These are phyloP conservation scores for Chaetoscypha palmicola DNA, from an alignment of 2,329 filamentous ascomycete genomes.

Conservation along the genomic window DNA sequence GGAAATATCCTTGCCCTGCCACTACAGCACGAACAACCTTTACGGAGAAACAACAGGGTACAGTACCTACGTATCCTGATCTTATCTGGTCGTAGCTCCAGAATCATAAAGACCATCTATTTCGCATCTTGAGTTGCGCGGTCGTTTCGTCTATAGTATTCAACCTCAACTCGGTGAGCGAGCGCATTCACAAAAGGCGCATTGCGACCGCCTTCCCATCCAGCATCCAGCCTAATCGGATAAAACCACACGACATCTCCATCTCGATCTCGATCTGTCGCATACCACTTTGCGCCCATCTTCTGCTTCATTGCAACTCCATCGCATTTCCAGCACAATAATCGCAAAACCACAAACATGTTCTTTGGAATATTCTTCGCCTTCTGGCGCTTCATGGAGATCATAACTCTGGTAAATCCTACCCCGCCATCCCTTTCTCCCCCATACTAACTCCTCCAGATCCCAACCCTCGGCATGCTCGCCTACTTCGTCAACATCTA, in stretches of 20 bases:
- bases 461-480: slow-evolving; percentile 60
- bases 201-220: background rate
- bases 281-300: background rate
- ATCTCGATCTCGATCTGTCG: background rate
- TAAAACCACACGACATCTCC: too few relatives aligned
- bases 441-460: slow-evolving; percentile 36
- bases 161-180: background rate
- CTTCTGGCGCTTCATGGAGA: slow-evolving; percentile 55
- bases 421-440: background rate
- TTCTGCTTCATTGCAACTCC: background rate
- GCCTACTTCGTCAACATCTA: slow-evolving; percentile 59
- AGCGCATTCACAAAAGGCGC: too few relatives aligned
- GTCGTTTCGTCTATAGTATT: background rate
- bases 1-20: background rate
- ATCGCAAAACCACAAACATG: slow-evolving; percentile 36
- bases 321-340: slow-evolving; percentile 2
- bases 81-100: background rate
- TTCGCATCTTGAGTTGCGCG: background rate
- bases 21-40: background rate
- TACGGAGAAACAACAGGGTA: background rate
- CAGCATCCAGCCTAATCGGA: background rate
- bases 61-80: background rate
- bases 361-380: slow-evolving; percentile 57
- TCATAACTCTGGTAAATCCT: slow-evolving; percentile 51
- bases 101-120: background rate